A percentile compares a stretch with the other conserved stretches of the same genome.
Evolutionary conservation across 2,329 filamentous ascomycete genomes (phyloP).

Genomic region (Cladobotryum mycophilum): DNA sequence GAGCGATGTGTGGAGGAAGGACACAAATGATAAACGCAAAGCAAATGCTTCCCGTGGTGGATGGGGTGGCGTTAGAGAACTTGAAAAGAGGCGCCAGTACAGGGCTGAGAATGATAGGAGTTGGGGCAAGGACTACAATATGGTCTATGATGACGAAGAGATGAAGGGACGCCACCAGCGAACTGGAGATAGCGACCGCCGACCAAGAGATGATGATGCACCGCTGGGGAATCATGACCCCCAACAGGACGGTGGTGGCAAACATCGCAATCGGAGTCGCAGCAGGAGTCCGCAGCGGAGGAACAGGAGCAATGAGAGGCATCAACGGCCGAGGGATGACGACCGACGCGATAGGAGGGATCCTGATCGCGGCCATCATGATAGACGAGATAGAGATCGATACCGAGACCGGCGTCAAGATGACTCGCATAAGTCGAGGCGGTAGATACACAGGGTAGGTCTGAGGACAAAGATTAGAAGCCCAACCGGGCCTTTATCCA

Average conservation of each 20-base stretch:
- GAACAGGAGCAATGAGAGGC: slow-evolving; percentile 28
- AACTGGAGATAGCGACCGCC: slow-evolving; percentile 13
- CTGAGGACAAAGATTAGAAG: neutral
- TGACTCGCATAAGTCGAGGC: neutral
- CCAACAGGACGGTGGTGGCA: neutral
- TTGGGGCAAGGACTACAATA: slow-evolving; percentile 55
- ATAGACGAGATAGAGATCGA: slow-evolving; percentile 20
- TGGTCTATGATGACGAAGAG: slow-evolving; percentile 75
- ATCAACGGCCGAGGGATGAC: slow-evolving; percentile 23
- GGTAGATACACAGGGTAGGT: neutral
- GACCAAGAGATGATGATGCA: slow-evolving; percentile 16
- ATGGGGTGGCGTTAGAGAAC: slow-evolving; percentile 80
- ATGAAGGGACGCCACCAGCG: slow-evolving; percentile 44
- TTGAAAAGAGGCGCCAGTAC: slow-evolving; percentile 91
- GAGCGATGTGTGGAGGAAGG: slow-evolving; percentile 81
- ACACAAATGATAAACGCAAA: slow-evolving; percentile 74
- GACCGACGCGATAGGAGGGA: slow-evolving; percentile 21
- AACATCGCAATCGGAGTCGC: slow-evolving; percentile 28
- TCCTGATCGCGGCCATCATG: slow-evolving; percentile 10
- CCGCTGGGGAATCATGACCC: slow-evolving; percentile 3
- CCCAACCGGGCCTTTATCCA: too few relatives aligned
- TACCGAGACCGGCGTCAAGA: slow-evolving; percentile 19
- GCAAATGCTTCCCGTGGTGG: slow-evolving; percentile 57
- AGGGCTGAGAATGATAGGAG: slow-evolving; percentile 54
- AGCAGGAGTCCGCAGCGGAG: slow-evolving; percentile 36